A percentile compares a stretch with the other conserved stretches of the same genome.
phyloP scores from a whole-genome alignment of 2,329 filamentous ascomycete species.

The Epichloe elymi region DNA sequence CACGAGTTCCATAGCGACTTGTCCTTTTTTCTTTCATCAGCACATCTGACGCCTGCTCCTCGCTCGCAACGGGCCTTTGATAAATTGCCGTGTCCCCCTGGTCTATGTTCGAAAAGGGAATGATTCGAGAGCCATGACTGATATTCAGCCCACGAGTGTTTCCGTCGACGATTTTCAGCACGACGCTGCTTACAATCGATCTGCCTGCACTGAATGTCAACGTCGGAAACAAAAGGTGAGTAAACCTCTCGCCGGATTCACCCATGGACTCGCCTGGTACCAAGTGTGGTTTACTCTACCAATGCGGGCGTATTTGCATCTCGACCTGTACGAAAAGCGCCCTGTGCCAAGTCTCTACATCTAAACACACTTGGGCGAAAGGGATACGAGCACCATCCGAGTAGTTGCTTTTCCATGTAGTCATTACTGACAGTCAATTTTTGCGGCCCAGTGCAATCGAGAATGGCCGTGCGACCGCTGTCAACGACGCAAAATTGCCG shows the following conservation, averaged over 20 bases:
- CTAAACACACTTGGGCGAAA: too few species aligned
- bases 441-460: constrained; percentile 15
- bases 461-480: constrained; percentile 22
- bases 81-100: too few species aligned
- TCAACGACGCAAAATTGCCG: constrained; percentile 17
- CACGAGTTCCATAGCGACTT: too few species aligned
- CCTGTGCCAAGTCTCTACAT: too few species aligned
- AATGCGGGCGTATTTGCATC: too few species aligned
- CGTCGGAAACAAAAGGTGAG: constrained; percentile 25
- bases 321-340: too few species aligned
- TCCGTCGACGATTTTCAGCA: constrained; percentile 1
- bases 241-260: background rate
- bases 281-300: too few species aligned
- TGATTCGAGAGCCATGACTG: background rate
- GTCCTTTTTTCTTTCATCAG: too few species aligned
- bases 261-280: too few species aligned
- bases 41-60: too few species aligned
- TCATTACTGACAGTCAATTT: background rate
- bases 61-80: background rate
- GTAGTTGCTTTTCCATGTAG: background rate
- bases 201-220: constrained; percentile 31
- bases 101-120: too few species aligned
- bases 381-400: too few species aligned
- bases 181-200: constrained; percentile 13
- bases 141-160: background rate